Base-by-base conservation (phyloP, 768 basidiomycete species). In the Leccinum variicolor region DNA sequence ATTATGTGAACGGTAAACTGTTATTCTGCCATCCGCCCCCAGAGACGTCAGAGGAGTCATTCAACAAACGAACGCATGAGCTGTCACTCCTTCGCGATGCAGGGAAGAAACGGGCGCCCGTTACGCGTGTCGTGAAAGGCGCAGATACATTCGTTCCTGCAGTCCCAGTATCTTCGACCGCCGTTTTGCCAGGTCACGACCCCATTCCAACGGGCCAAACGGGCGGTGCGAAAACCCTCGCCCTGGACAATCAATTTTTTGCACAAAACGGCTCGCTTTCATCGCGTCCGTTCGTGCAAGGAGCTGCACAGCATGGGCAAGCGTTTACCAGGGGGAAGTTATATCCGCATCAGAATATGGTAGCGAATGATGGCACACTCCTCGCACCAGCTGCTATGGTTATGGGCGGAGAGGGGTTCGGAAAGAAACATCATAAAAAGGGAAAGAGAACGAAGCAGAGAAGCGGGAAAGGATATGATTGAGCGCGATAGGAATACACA, bases 1-100 rank as follows among this genome's bases (percentile, higher is more conserved):
- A 99, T 75, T 99, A 95, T 67, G 94, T 98, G 59, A 94, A 90
- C 64, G 97, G 91, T 25, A 94, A 92, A 65, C 79, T 99, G 1
- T 79, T 98, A 9, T 98, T 83, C 71, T 94, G 92, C 62, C 90
- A 96, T 62, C 85, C 92, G 15, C 91, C 96, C n/a, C 93, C 95
- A 1, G 84, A 76, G 11, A 73, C 83, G 4, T 68, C 81, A 2
- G 81, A 86, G 29, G 79, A 82, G 50, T 76, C 76, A 1, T 98
- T 95, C 78, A 98, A 98, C 73, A 69, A 79, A 52, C 77, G 81
- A 49, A 88, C 86, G 13, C 83, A 89, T 54, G 78, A 84, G 48
- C 72, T 84, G 21, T 80, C 84, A 1, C 73, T 94, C 10, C 69
- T 74, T 11, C 80, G 84, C 23, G 79, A 82, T 8, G 77, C 77